Evolutionary conservation across 164 flowering plant genomes (phyloP).

Genomic region (Vitis rupestris): DNA sequence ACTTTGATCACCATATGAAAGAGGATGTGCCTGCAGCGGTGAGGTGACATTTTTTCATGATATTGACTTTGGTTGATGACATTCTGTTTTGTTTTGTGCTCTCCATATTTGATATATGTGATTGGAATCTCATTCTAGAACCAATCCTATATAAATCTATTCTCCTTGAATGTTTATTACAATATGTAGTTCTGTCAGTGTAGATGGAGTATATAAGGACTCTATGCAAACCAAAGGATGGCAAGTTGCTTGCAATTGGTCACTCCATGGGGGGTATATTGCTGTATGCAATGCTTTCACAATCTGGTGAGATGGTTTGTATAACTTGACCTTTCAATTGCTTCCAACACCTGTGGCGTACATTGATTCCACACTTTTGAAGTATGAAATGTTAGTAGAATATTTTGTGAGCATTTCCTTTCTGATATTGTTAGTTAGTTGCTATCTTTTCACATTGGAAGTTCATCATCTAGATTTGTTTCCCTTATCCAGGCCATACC

Average conservation of each 20-base stretch:
- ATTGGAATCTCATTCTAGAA: no score
- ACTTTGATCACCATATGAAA: constrained; percentile 77
- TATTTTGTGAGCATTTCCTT: no score
- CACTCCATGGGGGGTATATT: constrained; percentile 98
- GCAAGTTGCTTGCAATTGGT: constrained; percentile 80
- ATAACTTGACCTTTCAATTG: background rate
- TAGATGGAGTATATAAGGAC: constrained; percentile 80
- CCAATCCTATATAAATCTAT: no score
- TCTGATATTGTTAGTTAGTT: no score
- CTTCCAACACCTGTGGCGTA: no score
- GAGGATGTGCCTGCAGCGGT: constrained; percentile 94
- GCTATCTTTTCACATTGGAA: no score
- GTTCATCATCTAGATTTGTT: no score
- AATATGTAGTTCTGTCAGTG: background rate
- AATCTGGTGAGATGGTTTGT: constrained; percentile 46
- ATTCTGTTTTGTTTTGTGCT: background rate
- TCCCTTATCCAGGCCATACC: no score
- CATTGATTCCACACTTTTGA: no score
- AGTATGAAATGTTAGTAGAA: no score
- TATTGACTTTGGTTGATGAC: background rate
- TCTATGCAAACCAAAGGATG: constrained; percentile 67
- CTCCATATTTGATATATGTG: no score
- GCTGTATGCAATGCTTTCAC: constrained; percentile 77
- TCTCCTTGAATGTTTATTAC: no score
- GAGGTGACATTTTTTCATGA: constrained; percentile 58